Evolutionary conservation across 1,284 basidiomycete genomes (phyloP), one percentile per base, ranked within the genome.

Genomic region (Ganoderma boninense): DNA sequence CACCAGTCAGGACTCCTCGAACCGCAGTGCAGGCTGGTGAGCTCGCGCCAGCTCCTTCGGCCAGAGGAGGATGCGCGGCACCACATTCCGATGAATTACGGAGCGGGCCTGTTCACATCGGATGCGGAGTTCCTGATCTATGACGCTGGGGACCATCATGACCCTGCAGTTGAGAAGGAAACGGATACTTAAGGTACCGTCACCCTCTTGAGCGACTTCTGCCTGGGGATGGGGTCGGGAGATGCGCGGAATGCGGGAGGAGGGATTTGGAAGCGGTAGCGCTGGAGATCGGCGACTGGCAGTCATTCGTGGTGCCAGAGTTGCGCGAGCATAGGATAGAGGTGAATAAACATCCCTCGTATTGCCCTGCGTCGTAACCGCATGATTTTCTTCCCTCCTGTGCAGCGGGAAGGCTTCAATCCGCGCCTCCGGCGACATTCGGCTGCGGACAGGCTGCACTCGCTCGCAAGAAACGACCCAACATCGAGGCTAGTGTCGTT

Each of bases 311-410:
- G 38, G 91, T 94, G 1, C 96, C 96, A 0, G 95, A 96, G 79
- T 80, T 97, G 54, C 89, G 93, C 69, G 92, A 95, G 77, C 96
- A 97, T 79, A 89, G 96, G 0, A 94, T 94, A 14, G 95, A 96
- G 78, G 86, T 96, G 65, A 91, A 92, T 73, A 85, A 85, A 46
- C 52, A 32, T n/a, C 23, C 56, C n/a, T 11, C 20, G 11, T 59
- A 20, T n/a, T 20, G n/a, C n/a, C n/a, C n/a, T 20, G 44, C 2
- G 40, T 68, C 65, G 26, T 66, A 14, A 67, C 56, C 44, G 73
- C 54, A 20, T 29, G 20, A 20, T 2, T 62, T 13, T 56, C 64
- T 42, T 65, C n/a, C 11, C 29, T 3, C 10, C 49, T 23, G 13
- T 52, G 44, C 73, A 94, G 92, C 87, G 89, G 62, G 86, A 89